Evolutionary conservation across 495 filamentous ascomycete genomes (phyloP).

Genomic region (Haplographium delicatum): DNA sequence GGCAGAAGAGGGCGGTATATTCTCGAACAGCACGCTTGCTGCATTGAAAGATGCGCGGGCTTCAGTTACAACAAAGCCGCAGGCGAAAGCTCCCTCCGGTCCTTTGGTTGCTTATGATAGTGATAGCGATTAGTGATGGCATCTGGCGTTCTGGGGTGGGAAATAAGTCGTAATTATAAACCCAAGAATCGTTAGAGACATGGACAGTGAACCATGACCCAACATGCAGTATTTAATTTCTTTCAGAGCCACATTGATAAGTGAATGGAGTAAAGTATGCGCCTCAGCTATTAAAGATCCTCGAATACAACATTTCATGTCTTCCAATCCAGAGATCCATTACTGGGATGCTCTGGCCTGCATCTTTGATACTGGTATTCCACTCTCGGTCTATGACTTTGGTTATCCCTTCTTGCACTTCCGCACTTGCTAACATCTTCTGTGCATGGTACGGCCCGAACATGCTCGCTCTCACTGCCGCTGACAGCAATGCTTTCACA

Average conservation of each 20-base stretch:
- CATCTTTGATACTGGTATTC: slow-evolving; percentile 57
- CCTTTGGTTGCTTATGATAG: slow-evolving; percentile 87
- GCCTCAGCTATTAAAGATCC: slow-evolving; percentile 80
- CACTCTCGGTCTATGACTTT: slow-evolving; percentile 56
- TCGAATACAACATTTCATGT: slow-evolving; percentile 91
- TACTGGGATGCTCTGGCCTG: slow-evolving; percentile 79
- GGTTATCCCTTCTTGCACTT: slow-evolving; percentile 56
- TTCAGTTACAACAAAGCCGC: slow-evolving; percentile 42
- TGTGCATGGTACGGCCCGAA: slow-evolving; percentile 94
- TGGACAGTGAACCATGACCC: too few species aligned
- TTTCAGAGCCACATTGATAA: background rate
- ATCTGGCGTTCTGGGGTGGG: slow-evolving; percentile 9
- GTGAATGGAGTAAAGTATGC: background rate
- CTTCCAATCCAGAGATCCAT: slow-evolving; percentile 93
- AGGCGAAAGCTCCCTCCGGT: slow-evolving; percentile 43
- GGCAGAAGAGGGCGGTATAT: slow-evolving; percentile 58
- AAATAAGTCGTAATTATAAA: background rate
- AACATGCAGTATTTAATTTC: too few species aligned
- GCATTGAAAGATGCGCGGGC: slow-evolving; percentile 55
- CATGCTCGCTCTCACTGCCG: slow-evolving; percentile 80
- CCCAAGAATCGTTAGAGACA: too few species aligned
- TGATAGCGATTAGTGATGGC: slow-evolving; percentile 61
- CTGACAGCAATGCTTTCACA: slow-evolving; percentile 80
- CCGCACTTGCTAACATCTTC: slow-evolving; percentile 63
- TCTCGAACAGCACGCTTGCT: slow-evolving; percentile 74